These are phyloP conservation scores for Tagetes patula DNA, from an alignment of 129 eudicot genomes.

Conservation along the genomic window DNA sequence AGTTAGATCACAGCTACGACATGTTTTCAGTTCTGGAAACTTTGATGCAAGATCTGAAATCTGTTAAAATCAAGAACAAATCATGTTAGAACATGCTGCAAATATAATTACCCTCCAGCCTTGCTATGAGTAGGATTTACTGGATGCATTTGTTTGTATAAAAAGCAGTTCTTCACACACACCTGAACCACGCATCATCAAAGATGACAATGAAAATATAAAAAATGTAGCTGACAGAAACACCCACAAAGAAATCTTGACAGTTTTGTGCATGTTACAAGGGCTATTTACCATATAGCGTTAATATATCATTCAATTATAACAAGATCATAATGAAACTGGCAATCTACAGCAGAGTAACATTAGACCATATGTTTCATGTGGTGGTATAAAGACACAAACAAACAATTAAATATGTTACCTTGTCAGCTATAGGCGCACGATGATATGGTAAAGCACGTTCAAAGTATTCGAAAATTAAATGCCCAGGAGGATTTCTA, in stretches of 20 bases:
- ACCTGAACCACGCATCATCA: neutral
- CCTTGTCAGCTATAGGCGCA: slow-evolving; percentile 94
- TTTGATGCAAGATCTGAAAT: slow-evolving; percentile 66
- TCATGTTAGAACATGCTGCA: neutral
- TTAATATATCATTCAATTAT: neutral
- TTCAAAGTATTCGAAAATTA: slow-evolving; percentile 74
- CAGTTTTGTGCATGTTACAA: neutral
- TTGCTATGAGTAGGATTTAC: too few relatives aligned
- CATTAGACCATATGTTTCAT: neutral
- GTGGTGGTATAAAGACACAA: neutral
- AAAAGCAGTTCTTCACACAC: neutral
- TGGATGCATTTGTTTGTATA: neutral
- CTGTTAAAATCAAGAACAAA: slow-evolving; percentile 39
- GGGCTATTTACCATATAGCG: neutral
- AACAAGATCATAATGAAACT: neutral
- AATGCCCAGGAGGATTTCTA: slow-evolving; percentile 70
- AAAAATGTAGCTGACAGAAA: neutral
- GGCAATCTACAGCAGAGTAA: slow-evolving; percentile 1
- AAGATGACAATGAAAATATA: neutral
- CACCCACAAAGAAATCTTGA: neutral
- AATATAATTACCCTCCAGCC: too few relatives aligned
- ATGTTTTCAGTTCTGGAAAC: slow-evolving; percentile 66
- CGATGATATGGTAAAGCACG: slow-evolving; percentile 73
- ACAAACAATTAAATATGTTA: slow-evolving; percentile 15
- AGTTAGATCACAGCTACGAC: slow-evolving; percentile 78